Base-by-base conservation (phyloP, 2,329 filamentous ascomycete genomes). In the Davidsoniella virescens region DNA sequence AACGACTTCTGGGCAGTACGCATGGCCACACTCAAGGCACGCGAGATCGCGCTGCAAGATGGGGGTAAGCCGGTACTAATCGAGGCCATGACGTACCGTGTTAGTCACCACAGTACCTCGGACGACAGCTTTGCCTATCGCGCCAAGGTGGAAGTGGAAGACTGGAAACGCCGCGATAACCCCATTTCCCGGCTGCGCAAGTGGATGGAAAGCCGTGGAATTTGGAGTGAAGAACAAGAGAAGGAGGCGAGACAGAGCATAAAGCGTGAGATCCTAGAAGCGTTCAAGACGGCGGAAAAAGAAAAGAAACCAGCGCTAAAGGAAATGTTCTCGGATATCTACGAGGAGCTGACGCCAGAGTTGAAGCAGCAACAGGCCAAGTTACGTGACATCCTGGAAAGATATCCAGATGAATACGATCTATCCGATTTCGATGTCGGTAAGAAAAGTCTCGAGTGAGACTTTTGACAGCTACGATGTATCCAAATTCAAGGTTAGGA, bases 71-170 rank as follows among this genome's bases (percentile, higher is more conserved):
- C 87, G 0, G 76, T 98, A 0, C 69, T 98, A 6, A 82, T 98
- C 39, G 92, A 98, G 66, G 87, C 87, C 51, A 94, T 98, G 85
- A 90, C 85, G 20, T 98, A 98, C 66, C 87, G 92, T n/a, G 88
- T 96, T 41, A 90, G 85, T 5, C 87, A 98, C 62, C 92, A 98
- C 68, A 94, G 87, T 65, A 98, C 92, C 0, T 92, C 84, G 0
- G 92, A 98, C 61, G 92, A 98, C 66, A 92, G 84, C 23, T 98
- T 95, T 60, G 92, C 92, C 0, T 98, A 98, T 67, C 83, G 92
- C 7, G 87, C 88, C 1, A 79, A 83, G 23, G 80, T 95, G 1
- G 92, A 98, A 61, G 92, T 98, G 64, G 87, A 94, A 62, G 86
- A 94, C 62, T 94, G 87, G 87, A 94, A 93, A 64, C 73, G 87